Percentiles rank a stretch among this genome's conserved stretches.
These are phyloP conservation scores for Neurospora sp. DNA, from an alignment of 495 filamentous ascomycete genomes.

Conservation along the genomic window DNA sequence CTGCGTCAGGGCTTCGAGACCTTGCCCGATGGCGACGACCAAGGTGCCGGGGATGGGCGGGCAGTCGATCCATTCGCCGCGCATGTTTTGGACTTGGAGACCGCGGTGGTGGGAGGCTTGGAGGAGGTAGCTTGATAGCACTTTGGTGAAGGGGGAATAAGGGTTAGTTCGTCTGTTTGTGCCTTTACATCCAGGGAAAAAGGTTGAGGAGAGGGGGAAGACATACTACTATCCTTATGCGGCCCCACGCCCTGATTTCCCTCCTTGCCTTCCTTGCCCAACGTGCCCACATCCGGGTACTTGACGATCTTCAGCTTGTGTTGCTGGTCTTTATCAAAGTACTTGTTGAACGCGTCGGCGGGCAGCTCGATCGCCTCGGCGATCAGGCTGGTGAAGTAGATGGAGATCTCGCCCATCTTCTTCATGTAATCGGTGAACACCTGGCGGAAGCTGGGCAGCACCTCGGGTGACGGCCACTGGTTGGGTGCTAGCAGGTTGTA, in stretches of 20 bases:
- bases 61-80: constrained; percentile 68
- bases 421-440: constrained; percentile 66
- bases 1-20: constrained; percentile 79
- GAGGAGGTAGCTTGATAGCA: constrained; percentile 77
- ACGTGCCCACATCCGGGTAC: constrained; percentile 55
- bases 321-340: constrained; percentile 73
- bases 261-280: constrained; percentile 34
- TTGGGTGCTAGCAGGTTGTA: constrained; percentile 76
- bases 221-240: constrained; percentile 72
- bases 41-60: constrained; percentile 52
- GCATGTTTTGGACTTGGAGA: constrained; percentile 81
- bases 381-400: constrained; percentile 72
- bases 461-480: constrained; percentile 68
- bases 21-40: constrained; percentile 89
- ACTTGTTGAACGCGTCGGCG: constrained; percentile 61
- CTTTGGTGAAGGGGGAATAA: neutral
- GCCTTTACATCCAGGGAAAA: too few relatives aligned
- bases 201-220: too few relatives aligned
- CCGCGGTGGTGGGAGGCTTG: constrained; percentile 73
- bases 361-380: constrained; percentile 79
- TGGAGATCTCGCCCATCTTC: constrained; percentile 58
- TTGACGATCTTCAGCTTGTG: constrained; percentile 92
- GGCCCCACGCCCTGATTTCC: constrained; percentile 72
- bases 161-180: neutral
- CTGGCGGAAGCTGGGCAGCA: constrained; percentile 62